Evolutionary conservation across 2,329 filamentous ascomycete genomes (phyloP).

Genomic region (Lachnum nothofagi): DNA sequence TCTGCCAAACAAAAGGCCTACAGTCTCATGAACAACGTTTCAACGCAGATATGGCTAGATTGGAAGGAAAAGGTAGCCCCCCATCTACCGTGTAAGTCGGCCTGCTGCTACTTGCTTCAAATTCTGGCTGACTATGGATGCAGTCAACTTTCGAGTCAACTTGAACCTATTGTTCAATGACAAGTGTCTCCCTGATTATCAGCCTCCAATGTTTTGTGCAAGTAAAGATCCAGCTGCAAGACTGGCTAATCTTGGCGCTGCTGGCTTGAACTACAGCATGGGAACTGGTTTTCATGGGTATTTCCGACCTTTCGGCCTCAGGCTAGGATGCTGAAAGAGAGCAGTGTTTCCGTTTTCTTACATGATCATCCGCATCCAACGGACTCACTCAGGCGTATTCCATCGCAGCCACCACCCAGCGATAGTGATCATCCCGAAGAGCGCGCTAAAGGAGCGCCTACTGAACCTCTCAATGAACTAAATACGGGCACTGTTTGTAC

Average conservation of each 20-base stretch:
- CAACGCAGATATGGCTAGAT: not conserved
- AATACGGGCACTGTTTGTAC: too few relatives aligned
- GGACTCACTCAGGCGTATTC: not conserved
- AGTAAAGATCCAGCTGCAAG: conserved; percentile 8
- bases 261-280: conserved; percentile 5
- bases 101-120: not conserved
- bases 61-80: not conserved
- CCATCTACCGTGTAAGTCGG: conserved; percentile 6
- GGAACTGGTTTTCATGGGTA: conserved; percentile 15
- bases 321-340: conserved; percentile 1
- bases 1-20: conserved; percentile 6
- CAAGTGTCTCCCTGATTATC: conserved; percentile 13
- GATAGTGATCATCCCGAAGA: not conserved
- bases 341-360: not conserved
- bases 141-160: conserved; percentile 2
- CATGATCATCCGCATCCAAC: not conserved
- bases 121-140: not conserved
- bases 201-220: conserved; percentile 19
- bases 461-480: too few relatives aligned
- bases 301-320: not conserved
- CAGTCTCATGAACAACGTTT: not conserved
- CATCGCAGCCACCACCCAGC: not conserved
- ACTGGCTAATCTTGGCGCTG: conserved; percentile 7
- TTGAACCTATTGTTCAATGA: conserved; percentile 21
- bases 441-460: not conserved